A percentile compares a stretch with the other conserved stretches of the same genome.
Evolutionary conservation across 495 filamentous ascomycete genomes (phyloP).

Genomic region (Articulospora tetracladia): DNA sequence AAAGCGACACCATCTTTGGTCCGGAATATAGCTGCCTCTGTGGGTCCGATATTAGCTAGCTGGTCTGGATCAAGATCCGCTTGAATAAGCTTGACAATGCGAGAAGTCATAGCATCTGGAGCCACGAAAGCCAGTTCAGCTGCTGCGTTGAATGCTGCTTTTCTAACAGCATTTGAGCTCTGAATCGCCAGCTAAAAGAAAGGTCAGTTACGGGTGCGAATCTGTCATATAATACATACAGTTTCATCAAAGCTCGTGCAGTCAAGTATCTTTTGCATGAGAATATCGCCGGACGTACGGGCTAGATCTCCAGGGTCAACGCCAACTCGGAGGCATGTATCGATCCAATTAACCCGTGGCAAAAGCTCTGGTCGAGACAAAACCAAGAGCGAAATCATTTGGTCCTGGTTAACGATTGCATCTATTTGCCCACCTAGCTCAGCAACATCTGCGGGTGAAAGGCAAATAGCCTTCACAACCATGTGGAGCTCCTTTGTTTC

Average conservation of each 20-base stretch:
- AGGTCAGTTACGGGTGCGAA: neutral
- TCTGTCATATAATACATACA: constrained; percentile 28
- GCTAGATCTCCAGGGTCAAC: constrained; percentile 81
- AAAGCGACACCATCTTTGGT: constrained; percentile 84
- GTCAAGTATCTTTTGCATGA: constrained; percentile 45
- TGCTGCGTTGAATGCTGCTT: constrained; percentile 73
- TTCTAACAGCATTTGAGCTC: constrained; percentile 43
- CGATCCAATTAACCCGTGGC: constrained; percentile 81
- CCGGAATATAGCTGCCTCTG: constrained; percentile 85
- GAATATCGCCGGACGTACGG: constrained; percentile 39
- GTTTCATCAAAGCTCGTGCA: constrained; percentile 42
- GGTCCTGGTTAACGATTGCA: constrained; percentile 46
- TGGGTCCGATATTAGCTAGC: constrained; percentile 67
- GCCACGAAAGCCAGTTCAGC: constrained; percentile 93
- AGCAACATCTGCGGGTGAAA: constrained; percentile 37
- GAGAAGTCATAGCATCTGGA: constrained; percentile 73
- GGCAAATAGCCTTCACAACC: constrained; percentile 69
- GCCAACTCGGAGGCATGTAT: constrained; percentile 69
- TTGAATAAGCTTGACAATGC: constrained; percentile 67
- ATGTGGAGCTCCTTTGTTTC: constrained; percentile 54
- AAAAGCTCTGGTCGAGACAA: constrained; percentile 76
- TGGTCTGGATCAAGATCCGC: constrained; percentile 64
- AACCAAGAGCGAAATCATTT: constrained; percentile 71
- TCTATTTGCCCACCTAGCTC: constrained; percentile 33
- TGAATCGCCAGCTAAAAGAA: constrained; percentile 19